Percentiles rank a stretch among this genome's conserved stretches.
phyloP scores from a whole-genome alignment of 2,329 filamentous ascomycete genomes.

The Tympanopsis confertula region DNA sequence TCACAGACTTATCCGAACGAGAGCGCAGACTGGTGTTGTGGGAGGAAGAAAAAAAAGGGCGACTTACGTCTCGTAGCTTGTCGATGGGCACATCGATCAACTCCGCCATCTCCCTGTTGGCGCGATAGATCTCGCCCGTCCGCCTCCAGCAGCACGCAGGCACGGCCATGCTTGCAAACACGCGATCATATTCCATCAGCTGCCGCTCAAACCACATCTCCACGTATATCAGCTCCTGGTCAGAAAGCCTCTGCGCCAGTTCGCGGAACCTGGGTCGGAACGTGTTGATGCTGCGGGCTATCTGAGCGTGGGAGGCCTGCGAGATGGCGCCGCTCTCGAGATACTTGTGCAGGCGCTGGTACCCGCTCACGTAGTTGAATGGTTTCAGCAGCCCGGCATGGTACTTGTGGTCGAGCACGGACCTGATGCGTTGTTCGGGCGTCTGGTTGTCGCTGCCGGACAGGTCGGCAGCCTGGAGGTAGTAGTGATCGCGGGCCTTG shows the following conservation, averaged over 20 bases:
- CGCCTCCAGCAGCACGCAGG: constrained; percentile 94
- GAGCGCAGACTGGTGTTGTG: constrained; percentile 3
- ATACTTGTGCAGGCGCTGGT: constrained; percentile 77
- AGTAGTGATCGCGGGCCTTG: constrained; percentile 69
- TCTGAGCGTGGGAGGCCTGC: constrained; percentile 74
- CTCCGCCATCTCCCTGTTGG: constrained; percentile 98
- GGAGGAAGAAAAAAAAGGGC: constrained; percentile 1
- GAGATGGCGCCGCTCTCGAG: constrained; percentile 75
- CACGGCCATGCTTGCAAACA: constrained; percentile 98
- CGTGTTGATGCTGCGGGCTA: constrained; percentile 77
- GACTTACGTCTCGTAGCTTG: constrained; percentile 72
- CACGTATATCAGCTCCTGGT: constrained; percentile 86
- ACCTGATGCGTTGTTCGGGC: constrained; percentile 89
- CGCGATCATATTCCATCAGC: constrained; percentile 93
- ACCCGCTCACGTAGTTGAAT: constrained; percentile 97
- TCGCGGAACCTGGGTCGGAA: constrained; percentile 94
- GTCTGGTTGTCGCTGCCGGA: constrained; percentile 65
- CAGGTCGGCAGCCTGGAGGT: constrained; percentile 91
- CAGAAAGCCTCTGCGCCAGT: constrained; percentile 81
- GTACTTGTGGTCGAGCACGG: constrained; percentile 87
- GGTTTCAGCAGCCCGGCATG: constrained; percentile 88
- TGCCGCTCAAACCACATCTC: constrained; percentile 99
- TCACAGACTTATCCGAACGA: constrained; percentile 3
- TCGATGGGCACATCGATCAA: constrained; percentile 88
- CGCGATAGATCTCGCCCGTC: constrained; percentile 92